phyloP scores from a whole-genome alignment of 352 stramenopile genomes.

The Paralagenidium karlingii region DNA sequence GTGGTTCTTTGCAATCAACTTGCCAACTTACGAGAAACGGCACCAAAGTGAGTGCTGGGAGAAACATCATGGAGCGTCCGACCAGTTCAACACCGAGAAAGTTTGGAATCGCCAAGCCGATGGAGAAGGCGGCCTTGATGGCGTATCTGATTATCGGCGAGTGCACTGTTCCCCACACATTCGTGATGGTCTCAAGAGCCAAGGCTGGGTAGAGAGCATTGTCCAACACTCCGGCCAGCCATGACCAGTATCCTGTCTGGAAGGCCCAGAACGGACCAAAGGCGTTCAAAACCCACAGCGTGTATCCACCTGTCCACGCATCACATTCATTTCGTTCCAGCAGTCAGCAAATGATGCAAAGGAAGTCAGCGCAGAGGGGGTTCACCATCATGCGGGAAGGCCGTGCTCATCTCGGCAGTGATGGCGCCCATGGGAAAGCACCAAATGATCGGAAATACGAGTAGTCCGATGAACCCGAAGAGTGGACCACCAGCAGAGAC shows the following conservation, averaged over 20 bases:
- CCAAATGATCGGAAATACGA: slow-evolving; percentile 87
- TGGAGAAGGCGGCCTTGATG: slow-evolving; percentile 26
- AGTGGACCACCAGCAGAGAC: slow-evolving; percentile 25
- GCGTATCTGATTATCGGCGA: slow-evolving; percentile 17
- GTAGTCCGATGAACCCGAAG: slow-evolving; percentile 73
- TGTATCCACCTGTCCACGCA: slow-evolving; percentile 38
- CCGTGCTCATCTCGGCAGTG: slow-evolving; percentile 84
- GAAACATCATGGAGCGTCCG: slow-evolving; percentile 48
- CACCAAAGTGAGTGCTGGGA: slow-evolving; percentile 80
- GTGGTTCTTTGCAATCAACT: no score
- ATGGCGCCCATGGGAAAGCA: slow-evolving; percentile 85
- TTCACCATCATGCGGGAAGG: slow-evolving; percentile 88
- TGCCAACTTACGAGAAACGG: no score
- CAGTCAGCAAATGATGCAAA: background rate
- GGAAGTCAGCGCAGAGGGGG: no score
- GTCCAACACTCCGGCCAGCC: slow-evolving; percentile 85
- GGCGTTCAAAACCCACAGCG: slow-evolving; percentile 85
- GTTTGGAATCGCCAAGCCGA: slow-evolving; percentile 24
- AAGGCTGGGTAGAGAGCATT: slow-evolving; percentile 89
- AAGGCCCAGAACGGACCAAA: slow-evolving; percentile 84
- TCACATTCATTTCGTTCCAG: background rate
- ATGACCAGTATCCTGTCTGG: slow-evolving; percentile 70
- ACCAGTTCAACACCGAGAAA: slow-evolving; percentile 66
- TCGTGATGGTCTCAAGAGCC: slow-evolving; percentile 22
- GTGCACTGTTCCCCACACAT: slow-evolving; percentile 18